Percentiles rank a stretch among this genome's conserved stretches.
Evolutionary conservation across 805 yeast genomes (phyloP).

Genomic region (Cyberlindnera petersonii): DNA sequence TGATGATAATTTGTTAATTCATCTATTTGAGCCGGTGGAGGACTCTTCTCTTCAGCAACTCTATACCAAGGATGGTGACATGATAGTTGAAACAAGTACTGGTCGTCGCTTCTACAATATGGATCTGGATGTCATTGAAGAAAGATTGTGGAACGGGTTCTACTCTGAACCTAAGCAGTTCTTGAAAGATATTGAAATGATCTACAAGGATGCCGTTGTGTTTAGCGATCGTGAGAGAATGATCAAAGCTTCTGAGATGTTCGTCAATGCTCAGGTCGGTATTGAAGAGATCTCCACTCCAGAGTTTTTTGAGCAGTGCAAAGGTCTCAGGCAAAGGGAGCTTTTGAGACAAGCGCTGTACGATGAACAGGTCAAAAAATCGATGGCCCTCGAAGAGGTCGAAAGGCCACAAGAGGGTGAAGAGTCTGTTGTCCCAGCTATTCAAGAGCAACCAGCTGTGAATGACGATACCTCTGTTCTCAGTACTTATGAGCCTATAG

Average conservation of each 20-base stretch:
- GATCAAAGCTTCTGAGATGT: slow-evolving; percentile 85
- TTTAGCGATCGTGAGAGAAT: slow-evolving; percentile 81
- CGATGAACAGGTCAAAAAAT: slow-evolving; percentile 3
- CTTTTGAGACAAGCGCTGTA: slow-evolving; percentile 36
- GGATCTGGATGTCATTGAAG: slow-evolving; percentile 92
- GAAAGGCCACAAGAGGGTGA: neutral
- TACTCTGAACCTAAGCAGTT: slow-evolving; percentile 92
- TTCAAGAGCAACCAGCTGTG: neutral
- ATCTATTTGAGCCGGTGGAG: slow-evolving; percentile 69
- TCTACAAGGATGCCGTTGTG: slow-evolving; percentile 70
- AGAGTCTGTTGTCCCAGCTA: neutral
- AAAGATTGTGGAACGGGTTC: slow-evolving; percentile 93
- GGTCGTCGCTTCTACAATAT: slow-evolving; percentile 76
- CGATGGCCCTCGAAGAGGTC: neutral
- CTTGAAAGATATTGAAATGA: slow-evolving; percentile 77
- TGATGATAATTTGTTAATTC: slow-evolving; percentile 69
- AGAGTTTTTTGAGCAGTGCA: slow-evolving; percentile 72
- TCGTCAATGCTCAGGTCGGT: slow-evolving; percentile 93
- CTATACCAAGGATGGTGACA: slow-evolving; percentile 56
- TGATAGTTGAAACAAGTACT: slow-evolving; percentile 76
- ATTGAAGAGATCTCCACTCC: slow-evolving; percentile 82
- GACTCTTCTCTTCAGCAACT: slow-evolving; percentile 32
- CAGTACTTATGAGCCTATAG: neutral
- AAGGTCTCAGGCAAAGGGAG: slow-evolving; percentile 66
- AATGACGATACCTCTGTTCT: neutral